A percentile compares a stretch with the other conserved stretches of the same genome.
These are phyloP conservation scores for Sporothrix mexicana DNA, from an alignment of 2,329 filamentous ascomycete genomes.

Conservation along the genomic window DNA sequence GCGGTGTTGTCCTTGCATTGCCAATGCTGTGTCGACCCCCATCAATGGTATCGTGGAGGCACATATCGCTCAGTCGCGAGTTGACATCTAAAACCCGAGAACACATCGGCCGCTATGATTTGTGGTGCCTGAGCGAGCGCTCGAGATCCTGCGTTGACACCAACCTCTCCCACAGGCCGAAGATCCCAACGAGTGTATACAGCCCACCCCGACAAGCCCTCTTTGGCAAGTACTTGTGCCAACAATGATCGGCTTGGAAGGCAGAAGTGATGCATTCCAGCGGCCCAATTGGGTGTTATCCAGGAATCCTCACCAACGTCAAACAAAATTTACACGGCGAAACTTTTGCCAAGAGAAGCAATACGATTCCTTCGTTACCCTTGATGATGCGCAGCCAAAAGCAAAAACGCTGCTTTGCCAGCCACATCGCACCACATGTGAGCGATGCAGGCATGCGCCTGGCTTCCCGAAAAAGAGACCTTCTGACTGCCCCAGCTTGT, in stretches of 20 bases:
- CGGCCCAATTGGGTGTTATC: too few relatives aligned
- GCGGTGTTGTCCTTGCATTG: slow-evolving; percentile 2
- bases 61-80: neutral
- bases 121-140: slow-evolving; percentile 5
- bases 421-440: slow-evolving; percentile 20
- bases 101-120: neutral
- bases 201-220: neutral
- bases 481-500: neutral
- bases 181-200: neutral
- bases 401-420: neutral
- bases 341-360: neutral
- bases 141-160: neutral
- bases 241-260: neutral
- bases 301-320: too few relatives aligned
- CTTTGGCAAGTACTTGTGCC: neutral
- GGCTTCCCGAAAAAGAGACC: neutral
- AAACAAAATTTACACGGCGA: neutral
- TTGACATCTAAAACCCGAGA: neutral
- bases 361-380: neutral
- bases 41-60: neutral
- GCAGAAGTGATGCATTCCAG: too few relatives aligned
- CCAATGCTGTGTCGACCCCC: neutral
- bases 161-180: neutral
- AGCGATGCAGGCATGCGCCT: slow-evolving; percentile 25
- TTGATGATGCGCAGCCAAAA: neutral